Conservation (phyloP, 2,329 filamentous ascomycete species). For the Akanthomyces uredinophilus region DNA sequence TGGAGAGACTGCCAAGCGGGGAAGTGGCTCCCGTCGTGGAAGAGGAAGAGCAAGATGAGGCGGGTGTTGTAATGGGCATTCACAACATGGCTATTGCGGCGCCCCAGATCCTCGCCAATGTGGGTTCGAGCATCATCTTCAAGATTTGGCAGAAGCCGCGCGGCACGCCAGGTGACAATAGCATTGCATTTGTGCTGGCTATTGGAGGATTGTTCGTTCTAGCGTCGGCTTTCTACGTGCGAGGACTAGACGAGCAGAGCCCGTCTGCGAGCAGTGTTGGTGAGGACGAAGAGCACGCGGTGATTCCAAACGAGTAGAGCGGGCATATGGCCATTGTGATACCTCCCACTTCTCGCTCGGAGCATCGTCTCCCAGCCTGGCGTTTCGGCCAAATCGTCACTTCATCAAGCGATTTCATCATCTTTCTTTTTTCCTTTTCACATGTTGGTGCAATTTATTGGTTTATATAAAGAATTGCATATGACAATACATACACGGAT, state of each 20-base stretch:
- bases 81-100: slow-evolving; percentile 93
- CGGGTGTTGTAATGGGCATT: slow-evolving; percentile 86
- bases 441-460: slow-evolving; percentile 14
- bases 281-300: slow-evolving; percentile 39
- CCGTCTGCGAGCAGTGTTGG: slow-evolving; percentile 32
- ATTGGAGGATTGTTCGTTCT: slow-evolving; percentile 77
- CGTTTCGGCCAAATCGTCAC: neutral
- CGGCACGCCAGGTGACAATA: slow-evolving; percentile 77
- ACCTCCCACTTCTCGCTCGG: neutral
- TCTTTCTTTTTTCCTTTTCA: neutral
- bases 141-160: slow-evolving; percentile 80
- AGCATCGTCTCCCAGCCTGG: neutral
- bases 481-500: neutral
- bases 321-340: neutral
- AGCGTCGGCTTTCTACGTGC: slow-evolving; percentile 68
- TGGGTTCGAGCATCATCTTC: slow-evolving; percentile 81
- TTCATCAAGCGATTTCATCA: neutral
- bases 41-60: slow-evolving; percentile 63
- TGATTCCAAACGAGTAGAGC: slow-evolving; percentile 19
- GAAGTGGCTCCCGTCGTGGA: slow-evolving; percentile 21
- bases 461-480: neutral
- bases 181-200: slow-evolving; percentile 79
- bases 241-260: slow-evolving; percentile 59
- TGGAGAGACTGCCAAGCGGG: neutral
- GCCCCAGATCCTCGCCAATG: slow-evolving; percentile 84